phyloP scores from a whole-genome alignment of 192 early-diverging fungal genomes.

The Backusella morwellensis region DNA sequence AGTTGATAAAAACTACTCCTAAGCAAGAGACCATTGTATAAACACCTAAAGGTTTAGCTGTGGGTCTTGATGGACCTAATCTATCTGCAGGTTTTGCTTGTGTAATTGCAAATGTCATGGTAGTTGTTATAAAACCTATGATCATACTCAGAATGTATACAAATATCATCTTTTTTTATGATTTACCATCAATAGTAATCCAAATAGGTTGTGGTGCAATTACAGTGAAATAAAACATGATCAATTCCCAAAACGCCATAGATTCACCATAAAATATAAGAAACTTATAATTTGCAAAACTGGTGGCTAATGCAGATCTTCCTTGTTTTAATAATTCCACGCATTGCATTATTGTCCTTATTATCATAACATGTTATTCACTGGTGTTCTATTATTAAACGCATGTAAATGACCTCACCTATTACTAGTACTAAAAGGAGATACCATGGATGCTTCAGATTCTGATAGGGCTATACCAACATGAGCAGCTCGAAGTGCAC shows the following conservation, averaged over 20 bases:
- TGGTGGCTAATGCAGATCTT: slow-evolving; percentile 70
- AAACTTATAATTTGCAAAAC: slow-evolving; percentile 77
- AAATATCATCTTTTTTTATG: neutral
- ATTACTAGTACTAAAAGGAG: slow-evolving; percentile 68
- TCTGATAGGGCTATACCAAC: slow-evolving; percentile 78
- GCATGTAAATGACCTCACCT: neutral
- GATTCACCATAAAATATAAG: slow-evolving; percentile 71
- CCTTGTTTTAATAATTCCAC: slow-evolving; percentile 73
- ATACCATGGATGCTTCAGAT: slow-evolving; percentile 79
- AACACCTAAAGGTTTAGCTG: slow-evolving; percentile 67
- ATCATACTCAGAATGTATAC: neutral
- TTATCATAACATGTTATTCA: neutral
- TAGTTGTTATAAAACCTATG: slow-evolving; percentile 50
- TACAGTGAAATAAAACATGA: slow-evolving; percentile 73
- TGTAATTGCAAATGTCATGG: slow-evolving; percentile 64
- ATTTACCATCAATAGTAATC: slow-evolving; percentile 64
- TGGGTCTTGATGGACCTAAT: slow-evolving; percentile 61
- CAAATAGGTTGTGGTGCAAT: slow-evolving; percentile 68
- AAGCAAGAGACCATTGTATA: slow-evolving; percentile 68
- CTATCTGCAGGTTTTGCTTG: slow-evolving; percentile 56
- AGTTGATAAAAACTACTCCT: slow-evolving; percentile 73
- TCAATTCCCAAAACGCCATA: slow-evolving; percentile 64
- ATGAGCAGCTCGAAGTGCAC: slow-evolving; percentile 77
- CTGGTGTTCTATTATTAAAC: neutral
- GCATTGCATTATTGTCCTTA: slow-evolving; percentile 56